Evolutionary conservation across 208 protist species (phyloP), one percentile per base, ranked within the genome.

Genomic region (Eutreptiella sp.): DNA sequence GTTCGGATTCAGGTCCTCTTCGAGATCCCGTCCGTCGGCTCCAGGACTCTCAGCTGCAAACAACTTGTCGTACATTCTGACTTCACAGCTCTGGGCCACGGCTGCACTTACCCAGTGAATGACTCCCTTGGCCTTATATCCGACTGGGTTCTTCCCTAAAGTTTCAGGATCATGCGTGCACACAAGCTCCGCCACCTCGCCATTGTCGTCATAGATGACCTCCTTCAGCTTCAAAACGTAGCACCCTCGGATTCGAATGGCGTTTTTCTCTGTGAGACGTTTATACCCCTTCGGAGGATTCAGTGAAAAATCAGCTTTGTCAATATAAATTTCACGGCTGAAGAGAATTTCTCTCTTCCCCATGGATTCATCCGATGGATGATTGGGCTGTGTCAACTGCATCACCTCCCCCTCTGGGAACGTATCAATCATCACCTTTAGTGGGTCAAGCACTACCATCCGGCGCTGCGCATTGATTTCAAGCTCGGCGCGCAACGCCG

Each of bases 361-460:
- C 4, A 81, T 66, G 41, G 83, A 72, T 14, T 76, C 68, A 35
- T 92, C 77, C 19, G 84, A 78, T 23, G 96, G 97, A 66, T 97
- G 92, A 74, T 98, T 96, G 11, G 89, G 86, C 57, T 84, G 86
- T 42, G 87, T 73, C 38, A 97, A 66, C n/a, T 41, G 5, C 45
- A 84, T 75, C 14, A 46, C 41, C 55, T 80, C 68, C 62, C 78
- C 77, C 9, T 81, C 85, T 35, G 79, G 73, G 78, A 85, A 93
- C 80, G 96, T 93, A 68, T 83, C 86, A 31, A 97, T 70, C 16
- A 88, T 80, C 14, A 98, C 89, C 59, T 94, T 90, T 53, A 99
- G 77, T 24, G 96, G 96, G 70, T 97, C 78, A 21, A 97, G 75
- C n/a, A 98, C 73, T 53, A 83, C 72, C 38, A 94, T 80, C 19